Conservation (phyloP, 169 alveolate genomes). For the Plasmodium malariae region DNA sequence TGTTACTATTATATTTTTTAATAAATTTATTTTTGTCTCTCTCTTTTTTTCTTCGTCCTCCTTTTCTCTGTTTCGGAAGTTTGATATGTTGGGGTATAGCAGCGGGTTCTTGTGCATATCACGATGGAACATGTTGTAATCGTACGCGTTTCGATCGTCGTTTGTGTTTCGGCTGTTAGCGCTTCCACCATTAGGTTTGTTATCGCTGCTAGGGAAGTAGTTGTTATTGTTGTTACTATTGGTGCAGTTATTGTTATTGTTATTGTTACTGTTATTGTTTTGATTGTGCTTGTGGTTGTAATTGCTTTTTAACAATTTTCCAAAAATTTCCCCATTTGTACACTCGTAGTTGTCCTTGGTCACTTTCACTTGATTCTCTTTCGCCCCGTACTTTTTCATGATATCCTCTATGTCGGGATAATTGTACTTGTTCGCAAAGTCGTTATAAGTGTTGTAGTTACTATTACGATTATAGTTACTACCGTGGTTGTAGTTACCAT, state of each 20-base stretch:
- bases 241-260: neutral
- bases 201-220: neutral
- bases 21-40: conserved; percentile 57
- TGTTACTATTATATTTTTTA: conserved; percentile 64
- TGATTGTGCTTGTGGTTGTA: neutral
- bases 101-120: neutral
- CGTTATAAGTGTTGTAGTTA: too few relatives aligned
- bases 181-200: neutral
- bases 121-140: neutral
- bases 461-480: too few relatives aligned
- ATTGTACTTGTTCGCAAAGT: neutral
- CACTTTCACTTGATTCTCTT: conserved; percentile 20
- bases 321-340: neutral
- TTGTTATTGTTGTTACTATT: neutral
- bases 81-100: conserved; percentile 12
- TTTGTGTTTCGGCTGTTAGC: neutral
- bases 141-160: neutral
- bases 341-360: neutral
- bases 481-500: neutral
- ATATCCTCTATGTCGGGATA: conserved; percentile 24
- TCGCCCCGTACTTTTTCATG: conserved; percentile 33
- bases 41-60: conserved; percentile 64
- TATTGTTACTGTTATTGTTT: neutral
- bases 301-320: neutral
- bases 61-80: conserved; percentile 52